Evolutionary conservation across 2,329 filamentous ascomycete species (phyloP), one percentile per base, ranked within the genome.

Genomic region (Hypoxylon sp.): DNA sequence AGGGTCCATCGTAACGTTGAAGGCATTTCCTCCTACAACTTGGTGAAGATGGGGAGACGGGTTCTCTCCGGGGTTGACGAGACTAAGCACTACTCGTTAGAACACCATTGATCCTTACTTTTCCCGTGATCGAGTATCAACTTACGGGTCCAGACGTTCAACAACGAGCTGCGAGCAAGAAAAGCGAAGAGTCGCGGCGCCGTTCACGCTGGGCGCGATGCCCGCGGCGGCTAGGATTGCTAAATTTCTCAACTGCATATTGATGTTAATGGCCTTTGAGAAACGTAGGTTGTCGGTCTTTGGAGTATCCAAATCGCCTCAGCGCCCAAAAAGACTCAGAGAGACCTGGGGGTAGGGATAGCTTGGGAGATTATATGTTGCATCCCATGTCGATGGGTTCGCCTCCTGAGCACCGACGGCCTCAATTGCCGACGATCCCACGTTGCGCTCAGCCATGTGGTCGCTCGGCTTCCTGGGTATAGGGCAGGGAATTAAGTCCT

Each of bases 111-210:
- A n/a, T 17, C 38, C 17, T 30, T 36, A n/a, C 25, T 36, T 21
- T 28, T 36, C 10, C 45, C 6, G 0, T 5, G 19, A 10, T 49
- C 5, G 21, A 45, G 23, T 34, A 13, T 56, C 14, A 1, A 63
- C 75, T 72, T 49, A 76, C 75, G 75, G 75, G 59, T 76, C 75
- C 34, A 76, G 68, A 53, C 75, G 74, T 28, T 76, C 75, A 28
- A 76, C 75, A 9, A 76, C 74, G 19, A 76, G 74, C 53, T 76
- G 74, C 10, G 75, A 75, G 65, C 75, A 76, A 5, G 75, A 76
- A 62, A 76, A 76, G 17, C 75, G 75, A 53, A 76, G 73, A 21
- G 74, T 75, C 43, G 75, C 74, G 23, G 74, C 74, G 19, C 70
- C 74, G 14, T 73, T 63, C 14, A 73, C 71, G 56, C 62, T 71